Percentiles rank a stretch among this genome's conserved stretches.
Evolutionary conservation across 1,284 basidiomycete species (phyloP).

Genomic region (Tilletia caries): DNA sequence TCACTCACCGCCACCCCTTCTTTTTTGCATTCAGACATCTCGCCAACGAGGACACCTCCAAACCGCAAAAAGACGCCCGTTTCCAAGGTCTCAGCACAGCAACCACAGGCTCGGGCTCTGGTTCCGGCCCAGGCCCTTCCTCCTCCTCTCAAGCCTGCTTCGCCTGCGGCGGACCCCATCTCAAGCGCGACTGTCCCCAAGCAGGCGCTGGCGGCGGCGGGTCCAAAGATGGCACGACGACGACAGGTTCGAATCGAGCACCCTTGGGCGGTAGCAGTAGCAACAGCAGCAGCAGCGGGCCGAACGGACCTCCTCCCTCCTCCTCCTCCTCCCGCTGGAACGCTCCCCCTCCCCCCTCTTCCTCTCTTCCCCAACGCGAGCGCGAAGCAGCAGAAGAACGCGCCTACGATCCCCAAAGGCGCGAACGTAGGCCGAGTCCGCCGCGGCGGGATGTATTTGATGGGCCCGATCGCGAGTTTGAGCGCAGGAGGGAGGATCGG

Average conservation of each 20-base stretch:
- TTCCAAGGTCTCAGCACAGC: constrained; percentile 59
- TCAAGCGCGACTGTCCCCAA: constrained; percentile 51
- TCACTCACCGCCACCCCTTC: background rate
- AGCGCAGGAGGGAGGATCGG: background rate
- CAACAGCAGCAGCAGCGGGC: too few species aligned
- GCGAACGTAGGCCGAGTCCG: background rate
- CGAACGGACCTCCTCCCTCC: too few species aligned
- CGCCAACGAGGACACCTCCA: constrained; percentile 85
- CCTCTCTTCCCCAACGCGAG: background rate
- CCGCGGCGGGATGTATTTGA: background rate
- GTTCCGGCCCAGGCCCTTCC: too few species aligned
- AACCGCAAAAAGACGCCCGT: constrained; percentile 64
- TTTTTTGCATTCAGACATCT: constrained; percentile 61
- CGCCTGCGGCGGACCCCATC: constrained; percentile 61
- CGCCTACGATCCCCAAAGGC: background rate
- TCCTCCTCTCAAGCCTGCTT: constrained; percentile 88
- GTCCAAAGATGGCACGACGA: background rate
- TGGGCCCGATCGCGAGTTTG: constrained; percentile 1
- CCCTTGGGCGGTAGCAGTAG: background rate
- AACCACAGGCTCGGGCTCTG: constrained; percentile 59
- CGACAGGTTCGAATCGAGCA: constrained; percentile 16
- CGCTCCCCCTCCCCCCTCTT: too few species aligned
- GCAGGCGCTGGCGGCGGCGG: constrained; percentile 16
- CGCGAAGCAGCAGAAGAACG: background rate
- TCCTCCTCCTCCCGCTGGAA: background rate